Evolutionary conservation across 2,329 filamentous ascomycete species (phyloP), one percentile per base, ranked within the genome.

Genomic region (Hypoxylon sp.): DNA sequence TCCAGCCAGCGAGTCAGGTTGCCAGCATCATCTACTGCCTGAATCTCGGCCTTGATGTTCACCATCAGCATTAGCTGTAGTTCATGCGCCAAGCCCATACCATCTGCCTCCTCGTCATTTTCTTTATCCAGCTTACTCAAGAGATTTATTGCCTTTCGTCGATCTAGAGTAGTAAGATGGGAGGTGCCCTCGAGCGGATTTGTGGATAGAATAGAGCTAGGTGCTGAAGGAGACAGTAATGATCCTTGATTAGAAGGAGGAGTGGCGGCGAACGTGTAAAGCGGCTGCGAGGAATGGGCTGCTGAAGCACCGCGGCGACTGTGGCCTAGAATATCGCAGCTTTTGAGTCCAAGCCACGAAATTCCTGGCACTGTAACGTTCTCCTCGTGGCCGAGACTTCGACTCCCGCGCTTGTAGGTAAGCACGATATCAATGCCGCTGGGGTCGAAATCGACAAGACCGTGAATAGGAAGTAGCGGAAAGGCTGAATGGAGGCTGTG

Each of bases 31-130:
- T 92, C 90, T 5, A 93, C 79, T 17, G 89, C 86, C 74, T 96
- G 92, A 55, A 95, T 92, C 76, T 96, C 93, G 0, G 91, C 91
- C 75, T 95, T 96, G 52, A 90, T 74, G 58, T 91, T 91, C 55
- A 94, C 81, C 81, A 92, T 86, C 19, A 95, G 79, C 92, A 95
- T 94, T 0, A 84, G 73, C 74, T 94, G 92, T 14, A 95, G 73
- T 73, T 94, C 90, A 2, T 79, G 78, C 31, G 80, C 80, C 68
- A 88, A 80, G 5, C 82, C 80, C 0, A 72, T 59, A 2, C 82
- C 80, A 1, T 81, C 77, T 0, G 71, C 68, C 10, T 80, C 77
- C 3, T 70, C 69, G 0, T 70, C 14, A 0, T 73, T 71, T 6
- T 77, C 76, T 1, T 73, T 72, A 5, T 75, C 73, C 0, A 84